phyloP scores from a whole-genome alignment of 2,329 filamentous ascomycete species.

The Sodiomyces alkalinus region DNA sequence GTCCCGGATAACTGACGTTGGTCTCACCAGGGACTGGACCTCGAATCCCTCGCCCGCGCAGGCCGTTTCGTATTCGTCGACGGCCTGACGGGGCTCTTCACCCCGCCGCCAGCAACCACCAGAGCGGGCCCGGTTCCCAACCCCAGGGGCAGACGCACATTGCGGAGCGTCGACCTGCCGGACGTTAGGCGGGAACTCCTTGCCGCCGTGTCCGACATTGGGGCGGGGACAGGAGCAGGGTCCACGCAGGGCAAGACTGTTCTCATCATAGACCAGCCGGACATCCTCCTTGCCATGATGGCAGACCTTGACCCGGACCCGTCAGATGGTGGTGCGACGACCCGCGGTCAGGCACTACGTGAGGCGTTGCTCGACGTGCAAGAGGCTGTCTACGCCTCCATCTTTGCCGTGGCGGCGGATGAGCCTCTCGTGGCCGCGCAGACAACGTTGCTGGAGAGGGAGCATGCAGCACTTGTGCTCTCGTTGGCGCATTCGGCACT shows the following conservation, averaged over 20 bases:
- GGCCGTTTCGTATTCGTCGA: conserved; percentile 61
- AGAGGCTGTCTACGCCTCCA: conserved; percentile 48
- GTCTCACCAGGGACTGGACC: conserved; percentile 58
- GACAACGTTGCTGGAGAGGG: conserved; percentile 50
- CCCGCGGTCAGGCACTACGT: conserved; percentile 30
- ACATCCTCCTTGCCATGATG: conserved; percentile 46
- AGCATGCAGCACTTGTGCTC: conserved; percentile 56
- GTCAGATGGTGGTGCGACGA: conserved; percentile 18
- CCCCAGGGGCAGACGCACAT: conserved; percentile 5
- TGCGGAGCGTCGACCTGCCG: conserved; percentile 17
- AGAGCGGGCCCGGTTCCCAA: conserved; percentile 1
- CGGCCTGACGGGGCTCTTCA: conserved; percentile 47
- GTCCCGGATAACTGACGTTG: conserved; percentile 4
- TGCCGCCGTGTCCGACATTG: conserved; percentile 24
- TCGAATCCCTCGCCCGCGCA: conserved; percentile 41
- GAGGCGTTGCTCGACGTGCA: conserved; percentile 43
- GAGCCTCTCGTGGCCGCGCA: conserved; percentile 49
- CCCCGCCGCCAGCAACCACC: too few relatives aligned
- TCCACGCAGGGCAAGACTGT: conserved; percentile 29
- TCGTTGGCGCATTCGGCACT: conserved; percentile 60
- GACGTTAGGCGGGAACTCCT: conserved; percentile 24
- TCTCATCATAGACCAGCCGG: conserved; percentile 52
- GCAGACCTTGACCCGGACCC: not conserved
- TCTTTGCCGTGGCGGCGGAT: conserved; percentile 60
- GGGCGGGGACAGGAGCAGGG: conserved; percentile 20